Evolutionary conservation across 2,329 filamentous ascomycete species (phyloP).

Genomic region (Trichoderma sp.): DNA sequence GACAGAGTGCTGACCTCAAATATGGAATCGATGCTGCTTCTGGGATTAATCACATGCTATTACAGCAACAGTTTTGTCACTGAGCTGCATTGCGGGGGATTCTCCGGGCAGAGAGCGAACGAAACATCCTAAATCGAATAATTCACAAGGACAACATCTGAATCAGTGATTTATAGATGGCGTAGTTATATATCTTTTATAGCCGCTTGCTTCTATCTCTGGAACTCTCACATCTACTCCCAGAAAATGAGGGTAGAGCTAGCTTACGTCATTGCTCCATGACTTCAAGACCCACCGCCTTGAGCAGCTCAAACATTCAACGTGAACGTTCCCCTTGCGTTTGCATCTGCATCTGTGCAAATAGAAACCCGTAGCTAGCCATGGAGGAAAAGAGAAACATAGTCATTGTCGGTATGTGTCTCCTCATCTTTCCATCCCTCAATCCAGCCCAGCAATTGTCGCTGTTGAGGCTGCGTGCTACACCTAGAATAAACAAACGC

Average conservation of each 20-base stretch:
- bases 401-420: slow-evolving; percentile 50
- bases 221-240: background rate
- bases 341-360: background rate
- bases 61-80: background rate
- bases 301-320: background rate
- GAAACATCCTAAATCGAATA: fast-evolving
- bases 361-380: background rate
- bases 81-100: background rate
- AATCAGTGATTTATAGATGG: background rate
- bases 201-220: background rate
- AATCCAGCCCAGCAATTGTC: background rate
- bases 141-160: background rate
- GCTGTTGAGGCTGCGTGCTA: too few species aligned
- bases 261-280: background rate
- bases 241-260: background rate
- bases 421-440: background rate
- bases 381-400: slow-evolving; percentile 47
- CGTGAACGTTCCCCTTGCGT: background rate
- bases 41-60: background rate
- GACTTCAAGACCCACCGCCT: background rate
- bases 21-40: background rate
- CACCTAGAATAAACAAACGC: background rate
- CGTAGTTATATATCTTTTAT: background rate
- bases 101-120: background rate
- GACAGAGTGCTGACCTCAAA: background rate